Base-by-base conservation (phyloP, 2,329 filamentous ascomycete genomes). In the Talaromyces pinophilus region DNA sequence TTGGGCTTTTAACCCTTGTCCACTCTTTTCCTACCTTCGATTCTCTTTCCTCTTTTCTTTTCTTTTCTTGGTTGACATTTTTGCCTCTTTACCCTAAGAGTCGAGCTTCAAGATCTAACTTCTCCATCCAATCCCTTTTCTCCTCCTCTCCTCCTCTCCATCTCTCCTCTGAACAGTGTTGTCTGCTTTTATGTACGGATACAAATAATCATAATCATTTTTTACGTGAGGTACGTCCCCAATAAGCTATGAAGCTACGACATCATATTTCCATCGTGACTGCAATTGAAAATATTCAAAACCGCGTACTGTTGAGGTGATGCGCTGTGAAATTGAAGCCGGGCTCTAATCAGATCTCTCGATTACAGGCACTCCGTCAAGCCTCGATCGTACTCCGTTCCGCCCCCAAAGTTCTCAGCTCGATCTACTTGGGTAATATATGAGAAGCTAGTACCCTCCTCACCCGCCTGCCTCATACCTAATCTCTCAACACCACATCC, bases 171-270 rank as follows among this genome's bases (percentile, higher is more conserved):
- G 50, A 33, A 46, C 40, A 65, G 46, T 38, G 61, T 64, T 65
- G 66, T 68, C 68, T 48, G 66, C 50, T 52, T 61, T 42, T 28
- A 48, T 61, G 62, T 64, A 64, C 62, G 50, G 35, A 48, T 62
- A 52, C 44, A 59, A 17, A 28, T 54, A 52, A 57, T 64, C 17
- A 22, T 64, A 67, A 64, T 67, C 57, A 48, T 63, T 46, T 60
- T 60, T 52, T 55, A 50, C 44, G 35, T 17, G 61, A 67, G 65
- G 65, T 67, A 62, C 19, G 65, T 67, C 13, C 40, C 22, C 38
- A 19, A 62, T 52, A 52, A 3, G 60, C 60, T 50, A 46, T 48
- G 38, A 28, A 44, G 19, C 30, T 40, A 38, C 30, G 44, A 40
- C 52, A 55, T 35, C 52, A 55, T 35, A n/a, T 13, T 33, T 19